Base-by-base conservation (phyloP, 768 basidiomycete species). In the Pleurotus giganteus region DNA sequence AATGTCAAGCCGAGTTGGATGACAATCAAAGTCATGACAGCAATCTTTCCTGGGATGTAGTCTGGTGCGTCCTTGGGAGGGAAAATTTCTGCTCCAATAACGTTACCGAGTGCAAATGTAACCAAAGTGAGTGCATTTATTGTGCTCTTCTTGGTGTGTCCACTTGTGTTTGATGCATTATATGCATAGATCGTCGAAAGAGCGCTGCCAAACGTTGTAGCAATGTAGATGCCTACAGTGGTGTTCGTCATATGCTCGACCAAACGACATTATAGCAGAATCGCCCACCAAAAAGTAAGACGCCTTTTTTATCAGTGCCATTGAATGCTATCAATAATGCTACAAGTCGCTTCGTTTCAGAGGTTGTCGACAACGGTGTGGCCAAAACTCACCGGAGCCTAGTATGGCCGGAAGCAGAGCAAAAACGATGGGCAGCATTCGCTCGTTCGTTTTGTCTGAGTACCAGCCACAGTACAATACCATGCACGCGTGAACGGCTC, bases 141-240 rank as follows among this genome's bases (percentile, higher is more conserved):
- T 1, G 84, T 85, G 57, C 81, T 79, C 71, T 86, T 88, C 73
- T 88, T 86, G 4, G 84, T 86, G 49, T 84, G 81, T 0, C 83
- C 83, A 29, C 77, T 77, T 0, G 80, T 85, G 63, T 87, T 85
- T 51, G 79, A 79, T 5, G 84, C 81, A 50, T 85, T 84, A 59
- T 82, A 86, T 0, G 85, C 83, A 54, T 86, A 86, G 9, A 86
- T 72, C 0, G 79, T 75, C 0, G 84, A 79, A 8, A 87, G 65
- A 0, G 82, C 79, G 47, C 80, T 82, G 4, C 83, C 83, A 53
- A 82, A 87, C 2, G 81, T 80, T n/a, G 75, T 73, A 26, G 76
- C 69, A 27, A 83, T 65, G 54, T 82, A 82, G 8, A 70, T 69
- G 29, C 72, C 83, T 41, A 17, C 12, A 17, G 39, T 15, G 9